Evolutionary conservation across 176 grass and related monocot genomes (phyloP), one percentile per base, ranked within the genome.

Genomic region (Poa pratensis): DNA sequence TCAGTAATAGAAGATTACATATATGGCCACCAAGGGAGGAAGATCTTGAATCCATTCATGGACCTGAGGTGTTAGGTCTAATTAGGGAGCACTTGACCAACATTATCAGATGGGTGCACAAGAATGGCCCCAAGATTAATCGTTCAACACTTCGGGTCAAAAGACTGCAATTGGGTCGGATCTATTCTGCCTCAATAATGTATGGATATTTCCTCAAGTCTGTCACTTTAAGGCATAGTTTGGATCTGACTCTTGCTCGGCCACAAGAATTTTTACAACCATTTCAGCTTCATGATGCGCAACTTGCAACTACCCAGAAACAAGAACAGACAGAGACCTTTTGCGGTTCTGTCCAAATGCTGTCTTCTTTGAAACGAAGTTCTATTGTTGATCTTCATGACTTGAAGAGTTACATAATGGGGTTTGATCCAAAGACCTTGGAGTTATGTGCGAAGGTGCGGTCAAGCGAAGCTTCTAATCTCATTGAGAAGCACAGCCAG

Each of bases 201-300:
- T 92, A 85, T 82, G 87, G 91, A 32, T 90, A 92, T 27, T 90
- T 92, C 18, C 63, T 92, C 61, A 92, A 92, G 73, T 87, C 91
- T 61, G 81, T 90, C 24, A 75, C 53, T 70, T 9, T 84, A 61
- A 87, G 87, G 77, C 87, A 87, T 90, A 64, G 49, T n/a, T 76
- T 92, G 72, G 87, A 92, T 54, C 72, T 87, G 23, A 87, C 37
- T 67, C 72, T 90, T 50, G 77, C 67, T 80, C 61, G 8, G 32
- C 75, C 87, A 22, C 67, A 89, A 70, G 87, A 86, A 80, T 28
- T 7, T 79, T 46, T 6, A 57, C 86, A 32, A 70, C 80, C 51
- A 54, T 79, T 82, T 75, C 83, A 82, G 39, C 42, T 77, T 78
- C 78, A 84, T 15, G 87, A 87, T 82, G 50, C 77, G 53, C 87